Evolutionary conservation across 352 stramenopile species (phyloP), one percentile per base, ranked within the genome.

Genomic region (Pythium apleroticum): DNA sequence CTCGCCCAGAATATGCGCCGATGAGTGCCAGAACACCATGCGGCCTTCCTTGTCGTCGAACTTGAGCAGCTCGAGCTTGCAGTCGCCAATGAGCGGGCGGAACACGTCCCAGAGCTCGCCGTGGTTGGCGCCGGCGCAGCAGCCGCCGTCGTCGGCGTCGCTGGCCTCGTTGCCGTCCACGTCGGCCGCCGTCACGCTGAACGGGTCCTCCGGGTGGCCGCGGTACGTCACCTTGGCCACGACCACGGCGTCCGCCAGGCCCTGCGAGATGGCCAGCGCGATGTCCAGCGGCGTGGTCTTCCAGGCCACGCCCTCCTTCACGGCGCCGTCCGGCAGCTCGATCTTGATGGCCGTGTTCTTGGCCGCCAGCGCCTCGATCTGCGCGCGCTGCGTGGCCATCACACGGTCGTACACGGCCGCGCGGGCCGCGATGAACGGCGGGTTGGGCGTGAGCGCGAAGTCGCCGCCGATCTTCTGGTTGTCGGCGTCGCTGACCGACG

Each of bases 21-120:
- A 98, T n/a, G 97, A 99, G 77, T 99, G 98, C 98, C 98, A 99
- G 70, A 99, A 98, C 6, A 98, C 77, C 59, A 74, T 87, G 70
- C 89, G 88, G 69, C 81, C 84, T 76, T 89, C 75, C 39, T 93
- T 78, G 66, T 99, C 96, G 39, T 99, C 95, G 76, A 99, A 99
- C 80, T 99, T 99, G 55, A 99, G 85, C 66, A 99, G 85, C 74
- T 98, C 87, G 43, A 99, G 78, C 62, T 92, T 91, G 63, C 95
- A 98, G 75, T 97, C 89, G 52, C 98, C 97, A 52, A 99, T 98
- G 17, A 99, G 81, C 20, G 97, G 96, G 17, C 97, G 90, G 57
- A 89, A 98, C 54, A 99, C 88, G 79, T 99, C 97, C 97, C 97
- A 99, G 24, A 99, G 81, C 74, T 98, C 81, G 19, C 78, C 73